phyloP scores from a whole-genome alignment of 768 basidiomycete genomes.

The Leucosporidium creatinivorum region DNA sequence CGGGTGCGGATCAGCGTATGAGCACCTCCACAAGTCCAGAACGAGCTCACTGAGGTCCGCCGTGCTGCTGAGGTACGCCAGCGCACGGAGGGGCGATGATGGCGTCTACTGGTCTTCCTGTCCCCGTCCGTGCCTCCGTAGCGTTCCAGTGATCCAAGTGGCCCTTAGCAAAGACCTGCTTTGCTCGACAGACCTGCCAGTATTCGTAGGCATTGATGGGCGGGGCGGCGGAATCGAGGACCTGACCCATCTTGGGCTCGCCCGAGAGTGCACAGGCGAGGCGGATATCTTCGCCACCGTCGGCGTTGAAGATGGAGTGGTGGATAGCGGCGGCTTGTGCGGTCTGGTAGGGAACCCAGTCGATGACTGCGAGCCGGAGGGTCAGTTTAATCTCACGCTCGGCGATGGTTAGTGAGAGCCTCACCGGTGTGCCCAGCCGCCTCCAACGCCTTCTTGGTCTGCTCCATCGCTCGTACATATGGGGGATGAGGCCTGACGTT shows the following conservation, averaged over 20 bases:
- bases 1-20: too few species aligned
- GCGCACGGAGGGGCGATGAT: constrained; percentile 54
- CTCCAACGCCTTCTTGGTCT: constrained; percentile 52
- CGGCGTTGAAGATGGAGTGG: constrained; percentile 40
- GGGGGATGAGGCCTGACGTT: constrained; percentile 60
- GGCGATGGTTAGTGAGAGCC: background rate
- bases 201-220: too few species aligned
- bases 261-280: constrained; percentile 39
- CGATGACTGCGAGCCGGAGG: constrained; percentile 50
- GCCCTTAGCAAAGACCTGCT: constrained; percentile 48
- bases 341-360: constrained; percentile 59
- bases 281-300: constrained; percentile 46
- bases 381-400: background rate
- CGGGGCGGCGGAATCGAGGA: constrained; percentile 38
- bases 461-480: constrained; percentile 55
- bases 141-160: constrained; percentile 60
- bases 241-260: constrained; percentile 54
- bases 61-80: constrained; percentile 11
- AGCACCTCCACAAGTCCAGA: too few species aligned
- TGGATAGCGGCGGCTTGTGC: constrained; percentile 45
- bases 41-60: constrained; percentile 6
- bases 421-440: constrained; percentile 51
- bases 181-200: constrained; percentile 40
- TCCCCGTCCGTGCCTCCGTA: constrained; percentile 52
- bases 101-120: constrained; percentile 67